Evolutionary conservation across 441 rosid genomes (phyloP).

Genomic region (Erodium texanum): DNA sequence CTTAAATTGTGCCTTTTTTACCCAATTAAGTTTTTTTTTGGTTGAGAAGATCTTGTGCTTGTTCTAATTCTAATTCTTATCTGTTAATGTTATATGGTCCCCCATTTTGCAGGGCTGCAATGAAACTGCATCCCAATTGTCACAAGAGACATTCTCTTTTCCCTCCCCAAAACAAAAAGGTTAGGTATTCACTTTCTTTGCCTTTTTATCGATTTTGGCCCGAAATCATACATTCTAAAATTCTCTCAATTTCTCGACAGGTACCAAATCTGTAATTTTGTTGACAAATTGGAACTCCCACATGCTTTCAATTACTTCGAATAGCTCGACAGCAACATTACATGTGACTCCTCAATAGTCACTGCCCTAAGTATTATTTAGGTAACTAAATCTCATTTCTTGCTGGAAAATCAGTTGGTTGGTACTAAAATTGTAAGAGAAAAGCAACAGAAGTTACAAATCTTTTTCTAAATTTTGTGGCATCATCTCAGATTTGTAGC

Average conservation of each 20-base stretch:
- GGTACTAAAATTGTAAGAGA: too few species aligned
- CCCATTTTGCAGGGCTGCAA: slow-evolving; percentile 50
- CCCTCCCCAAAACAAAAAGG: slow-evolving; percentile 42
- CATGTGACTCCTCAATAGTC: too few species aligned
- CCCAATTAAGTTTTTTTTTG: too few species aligned
- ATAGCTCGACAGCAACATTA: background rate
- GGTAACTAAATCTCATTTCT: slow-evolving; percentile 21
- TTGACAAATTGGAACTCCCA: too few species aligned
- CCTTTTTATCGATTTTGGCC: slow-evolving; percentile 22
- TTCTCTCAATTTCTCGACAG: slow-evolving; percentile 32
- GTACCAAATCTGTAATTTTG: slow-evolving; percentile 34
- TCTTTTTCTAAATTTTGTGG: background rate
- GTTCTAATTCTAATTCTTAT: slow-evolving; percentile 19
- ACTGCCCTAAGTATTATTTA: too few species aligned
- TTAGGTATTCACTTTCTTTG: slow-evolving; percentile 28
- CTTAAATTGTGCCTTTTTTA: too few species aligned
- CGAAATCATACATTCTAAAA: slow-evolving; percentile 15
- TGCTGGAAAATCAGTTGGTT: slow-evolving; percentile 13
- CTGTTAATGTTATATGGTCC: slow-evolving; percentile 32
- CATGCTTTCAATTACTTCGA: slow-evolving; percentile 21
- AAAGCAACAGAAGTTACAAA: background rate
- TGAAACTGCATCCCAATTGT: slow-evolving; percentile 32
- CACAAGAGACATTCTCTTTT: slow-evolving; percentile 51
- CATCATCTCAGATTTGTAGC: background rate
- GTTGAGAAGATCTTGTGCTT: slow-evolving; percentile 23